Conservation (phyloP, 805 yeast species). For the Torulaspora franciscae region DNA sequence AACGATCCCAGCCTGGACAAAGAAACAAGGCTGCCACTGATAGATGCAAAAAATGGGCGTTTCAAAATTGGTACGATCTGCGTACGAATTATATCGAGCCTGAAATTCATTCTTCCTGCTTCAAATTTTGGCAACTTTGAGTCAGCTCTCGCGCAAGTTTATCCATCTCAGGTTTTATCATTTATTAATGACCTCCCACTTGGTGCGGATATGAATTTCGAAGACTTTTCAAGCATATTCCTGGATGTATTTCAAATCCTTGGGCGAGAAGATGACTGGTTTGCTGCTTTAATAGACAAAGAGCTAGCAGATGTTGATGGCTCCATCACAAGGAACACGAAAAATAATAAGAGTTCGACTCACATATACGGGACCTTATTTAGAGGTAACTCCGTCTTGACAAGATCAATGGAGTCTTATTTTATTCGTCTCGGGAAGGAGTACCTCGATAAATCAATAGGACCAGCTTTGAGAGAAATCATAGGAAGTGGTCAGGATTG, state of each 20-base stretch:
- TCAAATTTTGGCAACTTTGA: constrained; percentile 58
- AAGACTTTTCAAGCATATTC: constrained; percentile 52
- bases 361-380: constrained; percentile 58
- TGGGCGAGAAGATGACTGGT: constrained; percentile 67
- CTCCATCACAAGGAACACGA: constrained; percentile 20
- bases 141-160: constrained; percentile 50
- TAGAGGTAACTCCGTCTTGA: constrained; percentile 78
- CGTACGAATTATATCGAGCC: constrained; percentile 46
- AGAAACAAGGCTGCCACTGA: constrained; percentile 42
- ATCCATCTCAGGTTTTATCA: constrained; percentile 49
- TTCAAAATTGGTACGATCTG: constrained; percentile 55
- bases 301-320: constrained; percentile 48
- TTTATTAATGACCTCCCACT: constrained; percentile 31
- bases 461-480: constrained; percentile 57
- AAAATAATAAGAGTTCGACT: constrained; percentile 22
- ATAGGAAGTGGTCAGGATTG: constrained; percentile 50
- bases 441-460: constrained; percentile 67
- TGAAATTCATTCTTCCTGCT: constrained; percentile 57
- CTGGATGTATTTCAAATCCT: constrained; percentile 71
- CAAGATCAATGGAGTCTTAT: constrained; percentile 75
- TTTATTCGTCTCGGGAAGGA: constrained; percentile 74
- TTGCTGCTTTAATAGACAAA: constrained; percentile 57
- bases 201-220: constrained; percentile 43
- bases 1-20: constrained; percentile 20
- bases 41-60: constrained; percentile 35